Evolutionary conservation across 1,139 yeast genomes (phyloP).

Genomic region (Tardiomyces blankii): DNA sequence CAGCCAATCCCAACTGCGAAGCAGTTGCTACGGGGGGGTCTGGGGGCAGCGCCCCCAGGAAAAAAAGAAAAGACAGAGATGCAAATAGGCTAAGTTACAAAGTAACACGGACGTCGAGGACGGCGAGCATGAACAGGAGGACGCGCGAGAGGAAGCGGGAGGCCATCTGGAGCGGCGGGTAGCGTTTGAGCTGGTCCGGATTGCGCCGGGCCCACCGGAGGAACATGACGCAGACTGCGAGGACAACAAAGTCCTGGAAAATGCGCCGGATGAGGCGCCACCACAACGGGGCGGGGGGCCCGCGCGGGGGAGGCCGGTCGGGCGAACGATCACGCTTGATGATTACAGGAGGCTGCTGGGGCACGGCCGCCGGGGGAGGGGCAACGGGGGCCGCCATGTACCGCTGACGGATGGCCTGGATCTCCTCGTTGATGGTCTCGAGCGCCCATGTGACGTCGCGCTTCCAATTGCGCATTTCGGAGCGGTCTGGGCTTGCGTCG

Average conservation of each 20-base stretch:
- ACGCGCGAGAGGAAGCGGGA: background rate
- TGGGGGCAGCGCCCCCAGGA: no score
- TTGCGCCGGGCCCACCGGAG: background rate
- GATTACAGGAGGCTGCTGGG: background rate
- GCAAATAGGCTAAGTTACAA: no score
- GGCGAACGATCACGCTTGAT: background rate
- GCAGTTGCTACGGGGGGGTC: no score
- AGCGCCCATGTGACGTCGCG: slow-evolving; percentile 21
- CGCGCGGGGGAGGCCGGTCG: background rate
- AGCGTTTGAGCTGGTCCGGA: background rate
- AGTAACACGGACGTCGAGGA: background rate
- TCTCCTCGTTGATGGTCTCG: slow-evolving; percentile 22
- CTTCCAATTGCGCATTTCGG: slow-evolving; percentile 14
- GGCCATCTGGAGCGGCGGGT: background rate
- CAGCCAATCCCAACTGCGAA: no score
- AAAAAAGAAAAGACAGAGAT: no score
- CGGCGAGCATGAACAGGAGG: background rate
- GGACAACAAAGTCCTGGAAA: background rate
- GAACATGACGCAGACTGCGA: background rate
- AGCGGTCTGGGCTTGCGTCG: background rate
- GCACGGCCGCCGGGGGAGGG: slow-evolving; percentile 1
- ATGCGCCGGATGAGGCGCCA: background rate
- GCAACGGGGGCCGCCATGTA: slow-evolving; percentile 4
- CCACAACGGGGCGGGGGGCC: background rate
- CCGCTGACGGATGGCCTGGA: slow-evolving; percentile 15